These are phyloP conservation scores for Lentinula raphanica DNA, from an alignment of 768 basidiomycete species.

Conservation along the genomic window DNA sequence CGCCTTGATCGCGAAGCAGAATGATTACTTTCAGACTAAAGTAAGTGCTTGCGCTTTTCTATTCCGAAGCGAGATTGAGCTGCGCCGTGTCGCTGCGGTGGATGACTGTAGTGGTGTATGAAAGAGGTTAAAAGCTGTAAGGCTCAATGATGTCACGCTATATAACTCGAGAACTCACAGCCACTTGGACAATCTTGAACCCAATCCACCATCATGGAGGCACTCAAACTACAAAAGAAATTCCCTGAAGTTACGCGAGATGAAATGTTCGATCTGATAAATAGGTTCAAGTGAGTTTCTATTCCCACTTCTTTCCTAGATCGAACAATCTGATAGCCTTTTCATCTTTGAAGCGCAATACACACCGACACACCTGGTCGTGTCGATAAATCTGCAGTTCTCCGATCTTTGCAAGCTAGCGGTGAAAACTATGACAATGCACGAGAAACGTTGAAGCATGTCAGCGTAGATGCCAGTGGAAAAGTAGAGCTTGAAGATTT, in stretches of 20 bases:
- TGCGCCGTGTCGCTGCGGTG: too few species aligned
- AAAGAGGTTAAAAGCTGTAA: too few species aligned
- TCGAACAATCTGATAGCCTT: not conserved
- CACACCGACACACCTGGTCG: constrained; percentile 77
- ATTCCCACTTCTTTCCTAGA: not conserved
- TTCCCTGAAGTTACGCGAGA: constrained; percentile 87
- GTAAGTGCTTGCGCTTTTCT: too few species aligned
- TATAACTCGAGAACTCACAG: not conserved
- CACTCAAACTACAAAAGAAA: constrained; percentile 84
- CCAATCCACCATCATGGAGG: constrained; percentile 58
- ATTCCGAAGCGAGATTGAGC: too few species aligned
- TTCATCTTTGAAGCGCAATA: constrained; percentile 46
- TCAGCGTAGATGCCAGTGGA: constrained; percentile 91
- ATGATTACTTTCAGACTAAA: too few species aligned
- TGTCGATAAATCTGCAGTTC: constrained; percentile 74
- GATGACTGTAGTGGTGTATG: too few species aligned
- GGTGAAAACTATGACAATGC: constrained; percentile 91
- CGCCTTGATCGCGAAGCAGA: too few species aligned
- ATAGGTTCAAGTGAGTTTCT: constrained; percentile 85
- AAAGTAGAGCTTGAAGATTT: constrained; percentile 97
- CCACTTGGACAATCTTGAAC: not conserved
- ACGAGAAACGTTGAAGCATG: constrained; percentile 86
- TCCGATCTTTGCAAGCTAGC: constrained; percentile 70
- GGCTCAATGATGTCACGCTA: not conserved
- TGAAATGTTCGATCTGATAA: constrained; percentile 93